A percentile compares a stretch with the other conserved stretches of the same genome.
Evolutionary conservation across 768 basidiomycete species (phyloP).

Genomic region (Kwoniella sp.): DNA sequence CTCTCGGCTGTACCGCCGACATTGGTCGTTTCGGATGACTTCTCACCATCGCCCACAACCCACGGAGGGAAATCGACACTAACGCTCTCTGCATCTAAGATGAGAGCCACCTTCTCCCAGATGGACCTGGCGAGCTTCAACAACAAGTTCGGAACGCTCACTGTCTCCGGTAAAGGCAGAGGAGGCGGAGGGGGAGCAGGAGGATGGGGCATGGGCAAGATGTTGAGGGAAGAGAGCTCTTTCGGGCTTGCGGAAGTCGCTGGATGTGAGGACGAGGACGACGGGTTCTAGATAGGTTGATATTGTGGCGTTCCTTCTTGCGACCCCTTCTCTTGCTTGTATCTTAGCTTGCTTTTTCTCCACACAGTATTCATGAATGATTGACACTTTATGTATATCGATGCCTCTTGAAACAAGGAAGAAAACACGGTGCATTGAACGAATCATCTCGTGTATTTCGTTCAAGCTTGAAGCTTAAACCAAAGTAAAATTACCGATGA

Average conservation of each 20-base stretch:
- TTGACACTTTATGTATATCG: too few species aligned
- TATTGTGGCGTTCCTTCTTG: too few species aligned
- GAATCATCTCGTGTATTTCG: too few species aligned
- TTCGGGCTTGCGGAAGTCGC: slow-evolving; percentile 37
- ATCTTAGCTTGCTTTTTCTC: too few species aligned
- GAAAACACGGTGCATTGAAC: too few species aligned
- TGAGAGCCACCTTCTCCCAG: slow-evolving; percentile 35
- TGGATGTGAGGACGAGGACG: slow-evolving; percentile 31
- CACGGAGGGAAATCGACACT: slow-evolving; percentile 20
- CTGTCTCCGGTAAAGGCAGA: slow-evolving; percentile 15
- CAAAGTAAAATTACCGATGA: too few species aligned
- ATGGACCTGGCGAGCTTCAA: slow-evolving; percentile 48
- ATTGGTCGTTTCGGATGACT: slow-evolving; percentile 25
- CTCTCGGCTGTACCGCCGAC: slow-evolving; percentile 10
- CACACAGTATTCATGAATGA: too few species aligned
- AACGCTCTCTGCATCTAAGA: slow-evolving; percentile 29
- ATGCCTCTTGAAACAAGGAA: too few species aligned
- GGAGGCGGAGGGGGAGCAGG: slow-evolving; percentile 13
- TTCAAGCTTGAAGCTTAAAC: too few species aligned
- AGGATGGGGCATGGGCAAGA: slow-evolving; percentile 25
- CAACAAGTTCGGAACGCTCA: slow-evolving; percentile 38
- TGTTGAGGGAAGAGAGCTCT: slow-evolving; percentile 49
- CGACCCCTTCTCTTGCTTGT: too few species aligned
- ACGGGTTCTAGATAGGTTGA: neutral
- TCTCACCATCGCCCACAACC: slow-evolving; percentile 22